Evolutionary conservation across 202 grass and related monocot species (phyloP).

Genomic region (Carex arenaria): DNA sequence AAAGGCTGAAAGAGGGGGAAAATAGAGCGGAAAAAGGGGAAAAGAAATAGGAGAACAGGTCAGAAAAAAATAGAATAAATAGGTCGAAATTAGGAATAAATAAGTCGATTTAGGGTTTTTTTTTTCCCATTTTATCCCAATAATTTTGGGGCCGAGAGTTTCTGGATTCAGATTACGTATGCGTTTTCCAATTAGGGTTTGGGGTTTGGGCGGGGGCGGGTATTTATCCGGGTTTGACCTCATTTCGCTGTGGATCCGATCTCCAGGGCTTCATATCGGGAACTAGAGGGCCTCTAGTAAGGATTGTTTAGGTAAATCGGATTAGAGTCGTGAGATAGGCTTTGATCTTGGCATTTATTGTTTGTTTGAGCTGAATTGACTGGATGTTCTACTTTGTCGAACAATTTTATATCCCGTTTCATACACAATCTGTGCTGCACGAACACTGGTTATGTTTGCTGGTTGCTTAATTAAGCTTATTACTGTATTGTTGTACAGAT

Average conservation of each 20-base stretch:
- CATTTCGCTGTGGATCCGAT: background rate
- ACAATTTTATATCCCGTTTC: background rate
- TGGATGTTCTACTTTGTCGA: background rate
- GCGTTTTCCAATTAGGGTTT: constrained; percentile 17
- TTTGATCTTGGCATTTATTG: background rate
- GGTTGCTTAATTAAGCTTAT: background rate
- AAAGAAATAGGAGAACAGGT: background rate
- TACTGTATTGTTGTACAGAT: constrained; percentile 5
- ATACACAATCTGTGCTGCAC: background rate
- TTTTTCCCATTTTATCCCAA: background rate
- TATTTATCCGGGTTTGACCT: constrained; percentile 10
- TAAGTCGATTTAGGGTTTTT: constrained; percentile 10
- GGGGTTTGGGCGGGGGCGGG: background rate
- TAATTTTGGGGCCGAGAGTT: background rate
- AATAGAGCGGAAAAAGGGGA: background rate
- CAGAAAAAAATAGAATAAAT: constrained; percentile 3
- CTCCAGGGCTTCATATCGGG: background rate
- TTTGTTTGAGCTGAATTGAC: background rate
- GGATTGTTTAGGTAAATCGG: background rate
- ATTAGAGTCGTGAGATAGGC: background rate
- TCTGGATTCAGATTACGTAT: constrained; percentile 9
- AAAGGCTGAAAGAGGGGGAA: background rate
- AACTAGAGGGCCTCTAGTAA: background rate
- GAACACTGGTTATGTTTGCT: background rate
- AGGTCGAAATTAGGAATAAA: constrained; percentile 4